Base-by-base conservation (phyloP, 2,329 filamentous ascomycete genomes). In the Pseudopithomyces chartarum region DNA sequence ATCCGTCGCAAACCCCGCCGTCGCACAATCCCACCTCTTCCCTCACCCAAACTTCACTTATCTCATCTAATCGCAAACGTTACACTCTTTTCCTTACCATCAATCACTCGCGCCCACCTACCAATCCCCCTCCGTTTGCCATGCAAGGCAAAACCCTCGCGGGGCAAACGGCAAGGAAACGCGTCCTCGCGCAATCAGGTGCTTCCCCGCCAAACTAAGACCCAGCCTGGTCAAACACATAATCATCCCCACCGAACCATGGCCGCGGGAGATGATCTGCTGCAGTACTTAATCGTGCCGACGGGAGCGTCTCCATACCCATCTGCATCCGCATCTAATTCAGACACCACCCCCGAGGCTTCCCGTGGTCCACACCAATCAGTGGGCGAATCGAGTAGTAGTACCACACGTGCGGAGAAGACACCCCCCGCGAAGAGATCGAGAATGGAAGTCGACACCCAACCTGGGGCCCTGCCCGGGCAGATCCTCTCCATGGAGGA, bases 131-230 rank as follows among this genome's bases (percentile, higher is more conserved):
- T n/a, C n/a, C 26, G 26, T 29, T 29, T 29, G 5, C 15, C 34
- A n/a, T 13, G 34, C 3, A n/a, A 8, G 13, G 6, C 19, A 4
- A 12, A 43, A 13, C 4, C 11, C 4, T 43, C 42, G 26, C 19
- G 13, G 26, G 26, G n/a, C 39, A 52, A 45, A 52, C 50, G 8
- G n/a, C n/a, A n/a, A n/a, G n/a, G n/a, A 50, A 59, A 61, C 63
- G 57, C 66, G 61, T 36, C 56, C 43, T 61, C 64, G 60, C 67
- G 65, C 64, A 61, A 65, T 68, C 64, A 68, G 59, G 58, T 67
- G 61, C 52, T 42, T 45, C 45, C 36, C 55, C 43, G 13, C 34
- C 48, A 51, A 47, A 26, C 54, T 10, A 6, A 22, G 34, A 43
- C 19, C 54, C 10, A 13, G 19, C n/a, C 13, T 23, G 6, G 20